Percentiles rank a stretch among this genome's conserved stretches.
These are phyloP conservation scores for Whalleya microplaca DNA, from an alignment of 2,329 filamentous ascomycete genomes.

Conservation along the genomic window DNA sequence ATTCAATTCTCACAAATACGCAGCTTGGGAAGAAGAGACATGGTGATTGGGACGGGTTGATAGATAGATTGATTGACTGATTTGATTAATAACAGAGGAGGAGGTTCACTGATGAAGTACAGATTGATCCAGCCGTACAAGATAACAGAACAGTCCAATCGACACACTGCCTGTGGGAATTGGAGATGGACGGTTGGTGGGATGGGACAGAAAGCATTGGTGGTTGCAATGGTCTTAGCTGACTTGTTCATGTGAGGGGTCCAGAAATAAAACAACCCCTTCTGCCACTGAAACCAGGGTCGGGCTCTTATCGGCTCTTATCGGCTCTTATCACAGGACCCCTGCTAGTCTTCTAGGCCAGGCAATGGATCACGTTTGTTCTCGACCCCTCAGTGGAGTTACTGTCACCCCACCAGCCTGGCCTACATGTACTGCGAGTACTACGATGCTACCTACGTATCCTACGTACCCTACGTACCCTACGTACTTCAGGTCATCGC, in stretches of 20 bases:
- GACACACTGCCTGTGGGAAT: too few relatives aligned
- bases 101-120: not conserved
- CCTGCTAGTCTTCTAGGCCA: not conserved
- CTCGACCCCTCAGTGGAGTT: not conserved
- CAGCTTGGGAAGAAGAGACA: not conserved
- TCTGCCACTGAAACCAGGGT: constrained; percentile 20
- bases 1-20: not conserved
- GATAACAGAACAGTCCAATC: not conserved
- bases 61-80: not conserved
- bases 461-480: too few relatives aligned
- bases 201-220: constrained; percentile 11
- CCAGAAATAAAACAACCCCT: too few relatives aligned
- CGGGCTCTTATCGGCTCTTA: constrained; percentile 22
- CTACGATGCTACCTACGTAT: too few relatives aligned
- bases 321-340: too few relatives aligned
- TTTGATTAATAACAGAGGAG: not conserved
- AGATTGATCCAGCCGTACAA: not conserved
- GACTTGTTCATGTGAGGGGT: constrained; percentile 37
- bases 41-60: not conserved
- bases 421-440: too few relatives aligned
- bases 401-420: constrained; percentile 2
- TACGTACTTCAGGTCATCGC: not conserved
- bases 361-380: not conserved
- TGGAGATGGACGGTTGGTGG: not conserved
- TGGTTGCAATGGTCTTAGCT: constrained; percentile 30